phyloP scores from a whole-genome alignment of 2,329 filamentous ascomycete genomes.

The Penicillium polonicum region DNA sequence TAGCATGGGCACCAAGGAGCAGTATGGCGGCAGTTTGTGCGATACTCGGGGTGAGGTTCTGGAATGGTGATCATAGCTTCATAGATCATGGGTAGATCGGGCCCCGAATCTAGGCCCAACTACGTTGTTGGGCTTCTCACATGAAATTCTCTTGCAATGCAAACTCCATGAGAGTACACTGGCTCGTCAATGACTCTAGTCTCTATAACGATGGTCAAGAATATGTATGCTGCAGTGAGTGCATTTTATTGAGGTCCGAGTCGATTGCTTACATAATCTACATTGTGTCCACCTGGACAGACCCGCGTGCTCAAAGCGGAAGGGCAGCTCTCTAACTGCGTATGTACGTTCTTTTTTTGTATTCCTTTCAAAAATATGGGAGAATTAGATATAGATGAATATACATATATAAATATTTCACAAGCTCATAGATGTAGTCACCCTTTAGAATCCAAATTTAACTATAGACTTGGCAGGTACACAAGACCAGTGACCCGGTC shows the following conservation, averaged over 20 bases:
- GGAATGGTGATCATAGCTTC: background rate
- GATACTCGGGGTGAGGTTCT: background rate
- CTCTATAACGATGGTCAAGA: background rate
- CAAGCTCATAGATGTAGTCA: background rate
- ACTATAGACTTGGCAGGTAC: background rate
- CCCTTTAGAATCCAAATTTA: background rate
- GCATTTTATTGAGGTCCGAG: no score
- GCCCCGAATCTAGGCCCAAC: background rate
- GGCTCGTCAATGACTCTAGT: background rate
- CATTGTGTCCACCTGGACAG: background rate
- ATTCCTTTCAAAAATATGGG: background rate
- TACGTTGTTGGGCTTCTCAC: background rate
- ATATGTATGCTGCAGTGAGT: background rate
- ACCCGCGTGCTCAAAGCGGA: background rate
- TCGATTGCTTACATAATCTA: background rate
- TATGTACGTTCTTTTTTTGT: background rate
- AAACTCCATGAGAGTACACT: background rate
- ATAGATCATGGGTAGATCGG: background rate
- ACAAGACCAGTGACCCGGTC: constrained; percentile 8
- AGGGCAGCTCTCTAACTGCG: background rate
- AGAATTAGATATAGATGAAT: background rate
- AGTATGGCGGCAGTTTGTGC: background rate
- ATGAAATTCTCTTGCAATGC: background rate
- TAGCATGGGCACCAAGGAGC: background rate
- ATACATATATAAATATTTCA: background rate